Conservation (phyloP, 495 filamentous ascomycete species). For the Ramalina intermedia region DNA sequence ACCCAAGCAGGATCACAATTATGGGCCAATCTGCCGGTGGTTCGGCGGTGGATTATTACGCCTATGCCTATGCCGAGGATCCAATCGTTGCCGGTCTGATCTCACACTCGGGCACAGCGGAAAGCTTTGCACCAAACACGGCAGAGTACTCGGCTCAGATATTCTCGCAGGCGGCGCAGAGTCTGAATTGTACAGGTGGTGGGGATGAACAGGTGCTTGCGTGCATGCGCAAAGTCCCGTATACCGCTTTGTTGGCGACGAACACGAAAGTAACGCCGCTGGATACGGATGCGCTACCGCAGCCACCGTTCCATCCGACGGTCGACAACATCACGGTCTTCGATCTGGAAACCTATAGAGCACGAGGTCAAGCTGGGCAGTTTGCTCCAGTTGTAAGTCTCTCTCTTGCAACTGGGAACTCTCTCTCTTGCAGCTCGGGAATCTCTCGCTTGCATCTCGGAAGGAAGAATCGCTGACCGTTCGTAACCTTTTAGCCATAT, state of each 20-base stretch:
- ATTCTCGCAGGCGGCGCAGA: conserved; percentile 23
- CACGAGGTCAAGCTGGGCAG: no score
- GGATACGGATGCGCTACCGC: conserved; percentile 7
- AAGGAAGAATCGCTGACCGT: no score
- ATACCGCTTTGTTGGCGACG: conserved; percentile 20
- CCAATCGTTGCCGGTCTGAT: conserved; percentile 20
- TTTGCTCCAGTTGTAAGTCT: no score
- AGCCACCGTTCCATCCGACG: conserved; percentile 31
- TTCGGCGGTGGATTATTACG: conserved; percentile 28
- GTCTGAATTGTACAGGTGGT: conserved; percentile 5
- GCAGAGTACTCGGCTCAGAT: conserved; percentile 7
- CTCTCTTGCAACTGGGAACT: no score
- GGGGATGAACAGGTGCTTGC: conserved; percentile 21
- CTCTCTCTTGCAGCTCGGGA: no score
- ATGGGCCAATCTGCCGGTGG: conserved; percentile 39
- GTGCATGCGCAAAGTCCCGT: conserved; percentile 31
- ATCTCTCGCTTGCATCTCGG: no score
- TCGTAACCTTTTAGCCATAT: conserved; percentile 15
- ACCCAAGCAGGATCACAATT: conserved; percentile 38
- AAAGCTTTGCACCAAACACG: background rate
- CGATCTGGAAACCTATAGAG: conserved; percentile 15
- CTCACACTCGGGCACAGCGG: conserved; percentile 15
- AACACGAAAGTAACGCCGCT: conserved; percentile 18
- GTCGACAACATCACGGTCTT: conserved; percentile 34
- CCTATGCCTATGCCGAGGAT: conserved; percentile 19